Evolutionary conservation across 2,329 filamentous ascomycete species (phyloP).

Genomic region (Fusarium mundagurra): DNA sequence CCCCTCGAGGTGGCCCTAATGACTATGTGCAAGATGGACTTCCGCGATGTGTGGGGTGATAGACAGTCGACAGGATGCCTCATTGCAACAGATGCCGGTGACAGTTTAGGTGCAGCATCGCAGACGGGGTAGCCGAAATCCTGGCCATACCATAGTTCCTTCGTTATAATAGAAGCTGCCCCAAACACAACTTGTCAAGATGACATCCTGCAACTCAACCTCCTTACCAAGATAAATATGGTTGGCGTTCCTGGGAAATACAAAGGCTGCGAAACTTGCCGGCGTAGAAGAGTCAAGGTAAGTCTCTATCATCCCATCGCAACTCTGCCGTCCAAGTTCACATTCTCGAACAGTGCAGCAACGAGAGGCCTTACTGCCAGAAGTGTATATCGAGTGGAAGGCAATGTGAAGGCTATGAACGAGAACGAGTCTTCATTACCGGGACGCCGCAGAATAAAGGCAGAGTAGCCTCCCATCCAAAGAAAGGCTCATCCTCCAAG

Average conservation of each 20-base stretch:
- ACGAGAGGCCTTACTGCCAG: slow-evolving; percentile 67
- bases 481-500: slow-evolving; percentile 50
- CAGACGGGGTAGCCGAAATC: slow-evolving; percentile 20
- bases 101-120: slow-evolving; percentile 36
- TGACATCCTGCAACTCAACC: background rate
- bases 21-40: slow-evolving; percentile 19
- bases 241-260: slow-evolving; percentile 72
- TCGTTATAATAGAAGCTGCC: slow-evolving; percentile 1
- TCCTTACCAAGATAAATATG: slow-evolving; percentile 53
- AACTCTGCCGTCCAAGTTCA: background rate
- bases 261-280: slow-evolving; percentile 72
- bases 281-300: slow-evolving; percentile 68
- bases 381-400: slow-evolving; percentile 68
- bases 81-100: slow-evolving; percentile 12
- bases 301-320: slow-evolving; percentile 26
- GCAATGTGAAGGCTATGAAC: slow-evolving; percentile 69
- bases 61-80: slow-evolving; percentile 30
- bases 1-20: slow-evolving; percentile 7
- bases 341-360: slow-evolving; percentile 63
- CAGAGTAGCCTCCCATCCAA: slow-evolving; percentile 66
- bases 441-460: slow-evolving; percentile 65
- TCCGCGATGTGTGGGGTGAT: slow-evolving; percentile 39
- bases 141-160: background rate
- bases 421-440: slow-evolving; percentile 71
- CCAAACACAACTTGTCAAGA: background rate